Percentiles rank a stretch among this genome's conserved stretches.
phyloP scores from a whole-genome alignment of 441 rosid genomes.

The Adansonia gregorii region DNA sequence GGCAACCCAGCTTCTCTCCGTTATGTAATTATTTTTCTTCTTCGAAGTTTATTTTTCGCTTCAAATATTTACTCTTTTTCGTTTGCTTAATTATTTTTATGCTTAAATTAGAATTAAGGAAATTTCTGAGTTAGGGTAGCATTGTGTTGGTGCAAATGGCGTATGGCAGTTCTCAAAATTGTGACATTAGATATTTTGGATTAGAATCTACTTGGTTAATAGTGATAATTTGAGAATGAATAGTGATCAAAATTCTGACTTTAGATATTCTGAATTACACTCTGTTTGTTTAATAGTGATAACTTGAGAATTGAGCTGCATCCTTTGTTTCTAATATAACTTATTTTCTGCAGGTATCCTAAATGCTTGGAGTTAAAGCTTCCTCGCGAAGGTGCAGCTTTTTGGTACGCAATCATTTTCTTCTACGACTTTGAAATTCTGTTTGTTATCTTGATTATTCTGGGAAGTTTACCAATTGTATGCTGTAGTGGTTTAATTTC shows the following conservation, averaged over 20 bases:
- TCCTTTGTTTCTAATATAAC: background rate
- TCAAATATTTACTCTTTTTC: background rate
- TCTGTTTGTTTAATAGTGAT: background rate
- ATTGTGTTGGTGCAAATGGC: no score
- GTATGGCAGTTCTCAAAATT: no score
- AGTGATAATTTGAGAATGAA: no score
- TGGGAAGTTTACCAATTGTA: background rate
- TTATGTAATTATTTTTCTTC: slow-evolving; percentile 36
- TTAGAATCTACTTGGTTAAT: no score
- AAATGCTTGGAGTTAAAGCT: slow-evolving; percentile 88
- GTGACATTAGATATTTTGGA: no score
- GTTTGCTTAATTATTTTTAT: no score
- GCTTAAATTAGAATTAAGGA: no score
- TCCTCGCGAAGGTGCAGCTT: slow-evolving; percentile 89
- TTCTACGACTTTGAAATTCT: background rate
- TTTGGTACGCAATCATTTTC: slow-evolving; percentile 58
- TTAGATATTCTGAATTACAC: background rate
- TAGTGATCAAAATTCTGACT: background rate
- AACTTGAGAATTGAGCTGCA: background rate
- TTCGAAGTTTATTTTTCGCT: background rate
- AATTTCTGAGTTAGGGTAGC: no score
- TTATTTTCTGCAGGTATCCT: slow-evolving; percentile 64
- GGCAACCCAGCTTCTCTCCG: slow-evolving; percentile 83
- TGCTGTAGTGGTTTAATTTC: background rate
- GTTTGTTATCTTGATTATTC: background rate